phyloP scores from a whole-genome alignment of 2,329 filamentous ascomycete species.

The Fusarium sp. region DNA sequence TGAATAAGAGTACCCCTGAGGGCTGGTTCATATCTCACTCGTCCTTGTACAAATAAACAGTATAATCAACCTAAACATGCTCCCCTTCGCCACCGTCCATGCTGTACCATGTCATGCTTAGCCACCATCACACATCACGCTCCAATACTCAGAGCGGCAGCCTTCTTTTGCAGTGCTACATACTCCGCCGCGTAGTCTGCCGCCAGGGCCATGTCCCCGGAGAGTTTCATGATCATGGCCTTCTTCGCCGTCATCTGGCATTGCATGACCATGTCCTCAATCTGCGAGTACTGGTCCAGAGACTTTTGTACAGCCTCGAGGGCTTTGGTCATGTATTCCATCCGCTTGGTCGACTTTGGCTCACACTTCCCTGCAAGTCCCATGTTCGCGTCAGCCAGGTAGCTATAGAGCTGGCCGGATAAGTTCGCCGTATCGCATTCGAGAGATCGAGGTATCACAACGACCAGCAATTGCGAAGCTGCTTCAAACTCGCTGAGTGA shows the following conservation, averaged over 20 bases:
- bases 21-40: neutral
- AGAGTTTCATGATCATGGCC: slow-evolving; percentile 77
- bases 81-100: neutral
- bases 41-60: slow-evolving; percentile 29
- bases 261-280: slow-evolving; percentile 74
- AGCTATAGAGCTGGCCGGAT: slow-evolving; percentile 73
- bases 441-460: slow-evolving; percentile 79
- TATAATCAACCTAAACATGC: slow-evolving; percentile 10
- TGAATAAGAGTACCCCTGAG: neutral
- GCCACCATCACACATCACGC: slow-evolving; percentile 14
- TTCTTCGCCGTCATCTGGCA: slow-evolving; percentile 87
- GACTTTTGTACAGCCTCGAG: slow-evolving; percentile 71
- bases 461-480: slow-evolving; percentile 71
- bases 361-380: slow-evolving; percentile 73
- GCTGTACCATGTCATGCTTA: neutral
- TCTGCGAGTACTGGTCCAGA: slow-evolving; percentile 70
- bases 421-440: slow-evolving; percentile 74
- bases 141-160: slow-evolving; percentile 44
- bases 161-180: slow-evolving; percentile 62
- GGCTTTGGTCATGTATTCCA: slow-evolving; percentile 68
- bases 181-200: slow-evolving; percentile 76
- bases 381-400: slow-evolving; percentile 81
- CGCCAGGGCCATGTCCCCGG: slow-evolving; percentile 71
- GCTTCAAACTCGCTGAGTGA: slow-evolving; percentile 77
- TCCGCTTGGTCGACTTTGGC: slow-evolving; percentile 56